Evolutionary conservation across 495 filamentous ascomycete species (phyloP).

Genomic region (Talaromyces nanjingensis): DNA sequence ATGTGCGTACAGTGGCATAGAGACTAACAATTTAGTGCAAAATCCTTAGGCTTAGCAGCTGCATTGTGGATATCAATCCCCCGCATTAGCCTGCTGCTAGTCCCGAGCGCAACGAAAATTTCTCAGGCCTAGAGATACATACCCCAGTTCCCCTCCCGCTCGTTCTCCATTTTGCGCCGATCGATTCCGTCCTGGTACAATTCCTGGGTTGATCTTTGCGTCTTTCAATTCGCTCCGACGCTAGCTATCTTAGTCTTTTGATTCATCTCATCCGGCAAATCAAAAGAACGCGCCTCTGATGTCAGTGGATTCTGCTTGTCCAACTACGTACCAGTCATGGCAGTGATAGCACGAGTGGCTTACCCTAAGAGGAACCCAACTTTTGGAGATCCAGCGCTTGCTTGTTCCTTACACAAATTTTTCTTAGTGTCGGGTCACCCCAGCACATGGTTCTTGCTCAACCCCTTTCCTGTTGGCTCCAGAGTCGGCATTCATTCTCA

Average conservation of each 20-base stretch:
- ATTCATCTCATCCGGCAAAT: background rate
- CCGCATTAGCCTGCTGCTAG: background rate
- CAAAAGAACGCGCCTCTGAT: background rate
- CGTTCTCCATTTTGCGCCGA: background rate
- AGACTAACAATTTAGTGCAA: background rate
- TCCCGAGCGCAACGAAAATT: background rate
- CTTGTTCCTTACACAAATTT: background rate
- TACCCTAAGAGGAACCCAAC: background rate
- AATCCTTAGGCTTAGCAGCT: background rate
- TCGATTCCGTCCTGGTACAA: background rate
- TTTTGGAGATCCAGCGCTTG: background rate
- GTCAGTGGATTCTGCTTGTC: background rate
- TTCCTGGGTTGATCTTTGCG: background rate
- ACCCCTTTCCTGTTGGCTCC: background rate
- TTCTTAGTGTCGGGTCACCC: background rate
- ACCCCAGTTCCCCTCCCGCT: conserved; percentile 1
- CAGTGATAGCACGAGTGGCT: background rate
- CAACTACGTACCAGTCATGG: background rate
- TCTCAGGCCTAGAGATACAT: background rate
- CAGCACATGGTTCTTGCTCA: background rate
- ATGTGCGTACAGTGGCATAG: background rate
- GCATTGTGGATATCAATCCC: background rate
- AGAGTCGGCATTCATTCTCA: background rate
- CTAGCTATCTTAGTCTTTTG: background rate
- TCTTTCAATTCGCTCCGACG: conserved; percentile 3